Evolutionary conservation across 148 eudicot genomes (phyloP).

Genomic region (Spergularia marina): DNA sequence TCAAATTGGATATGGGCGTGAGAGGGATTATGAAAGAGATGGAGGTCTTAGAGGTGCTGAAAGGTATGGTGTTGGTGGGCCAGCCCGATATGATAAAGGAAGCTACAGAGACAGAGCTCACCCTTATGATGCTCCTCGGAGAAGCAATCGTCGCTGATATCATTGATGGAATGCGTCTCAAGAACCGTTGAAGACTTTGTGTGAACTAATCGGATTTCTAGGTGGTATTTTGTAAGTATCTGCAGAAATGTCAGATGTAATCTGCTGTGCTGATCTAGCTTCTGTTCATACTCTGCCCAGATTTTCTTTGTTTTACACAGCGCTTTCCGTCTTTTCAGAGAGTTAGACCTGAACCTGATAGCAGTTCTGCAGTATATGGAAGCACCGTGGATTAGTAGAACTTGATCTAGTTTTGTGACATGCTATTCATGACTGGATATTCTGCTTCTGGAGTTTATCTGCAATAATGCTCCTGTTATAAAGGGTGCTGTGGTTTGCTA

Average conservation of each 20-base stretch:
- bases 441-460: constrained; percentile 22
- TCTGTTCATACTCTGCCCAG: constrained; percentile 21
- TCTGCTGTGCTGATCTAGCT: constrained; percentile 16
- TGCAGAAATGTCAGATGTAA: constrained; percentile 17
- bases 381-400: constrained; percentile 23
- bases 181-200: neutral
- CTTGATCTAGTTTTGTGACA: constrained; percentile 17
- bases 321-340: constrained; percentile 16
- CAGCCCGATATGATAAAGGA: constrained; percentile 36
- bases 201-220: constrained; percentile 18
- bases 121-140: constrained; percentile 41
- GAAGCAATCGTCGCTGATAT: constrained; percentile 29
- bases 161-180: constrained; percentile 1
- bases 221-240: constrained; percentile 19
- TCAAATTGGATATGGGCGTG: constrained; percentile 35
- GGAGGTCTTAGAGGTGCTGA: constrained; percentile 33
- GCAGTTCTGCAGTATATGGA: constrained; percentile 12
- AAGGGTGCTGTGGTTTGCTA: constrained; percentile 11
- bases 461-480: constrained; percentile 15
- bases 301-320: constrained; percentile 20
- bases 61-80: constrained; percentile 44
- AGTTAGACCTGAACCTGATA: constrained; percentile 14
- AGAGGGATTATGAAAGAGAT: constrained; percentile 41
- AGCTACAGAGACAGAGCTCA: constrained; percentile 35
- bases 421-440: constrained; percentile 16